These are phyloP conservation scores for Nothomitra cinnamomea DNA, from an alignment of 2,329 filamentous ascomycete genomes.

Conservation along the genomic window DNA sequence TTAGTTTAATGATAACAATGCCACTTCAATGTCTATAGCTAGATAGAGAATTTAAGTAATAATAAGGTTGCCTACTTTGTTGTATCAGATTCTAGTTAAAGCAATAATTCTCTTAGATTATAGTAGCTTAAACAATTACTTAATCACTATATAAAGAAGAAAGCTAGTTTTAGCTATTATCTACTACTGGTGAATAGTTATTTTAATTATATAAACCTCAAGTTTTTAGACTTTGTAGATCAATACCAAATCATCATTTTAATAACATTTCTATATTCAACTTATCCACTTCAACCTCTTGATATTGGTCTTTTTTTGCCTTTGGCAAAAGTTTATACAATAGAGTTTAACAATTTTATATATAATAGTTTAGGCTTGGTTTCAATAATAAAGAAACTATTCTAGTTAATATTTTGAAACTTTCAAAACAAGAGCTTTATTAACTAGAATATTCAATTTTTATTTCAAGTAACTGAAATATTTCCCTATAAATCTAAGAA, in stretches of 20 bases:
- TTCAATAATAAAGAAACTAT: neutral
- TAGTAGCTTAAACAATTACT: conserved; percentile 7
- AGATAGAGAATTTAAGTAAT: neutral
- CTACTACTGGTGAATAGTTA: conserved; percentile 8
- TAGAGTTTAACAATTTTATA: neutral
- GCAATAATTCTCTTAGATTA: conserved; percentile 10
- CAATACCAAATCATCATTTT: neutral
- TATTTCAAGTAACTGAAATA: neutral
- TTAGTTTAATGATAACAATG: too few relatives aligned
- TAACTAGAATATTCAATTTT: neutral
- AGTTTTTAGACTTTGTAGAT: conserved; percentile 5
- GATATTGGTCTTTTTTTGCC: conserved; percentile 9
- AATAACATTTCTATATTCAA: conserved; percentile 7
- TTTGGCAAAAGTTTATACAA: conserved; percentile 4
- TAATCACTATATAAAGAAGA: conserved; percentile 4
- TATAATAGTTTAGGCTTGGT: neutral
- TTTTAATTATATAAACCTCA: conserved; percentile 7
- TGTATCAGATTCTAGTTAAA: conserved; percentile 8
- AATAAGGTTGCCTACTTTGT: conserved; percentile 6
- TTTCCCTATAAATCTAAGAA: neutral
- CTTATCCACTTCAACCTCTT: conserved; percentile 11
- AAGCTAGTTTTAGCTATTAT: conserved; percentile 2
- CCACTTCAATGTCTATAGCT: too few relatives aligned
- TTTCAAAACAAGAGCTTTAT: neutral
- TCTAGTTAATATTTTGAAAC: neutral